Conservation (phyloP, 371 early-diverging fungal genomes). For the Syncephalastrum racemosum region DNA sequence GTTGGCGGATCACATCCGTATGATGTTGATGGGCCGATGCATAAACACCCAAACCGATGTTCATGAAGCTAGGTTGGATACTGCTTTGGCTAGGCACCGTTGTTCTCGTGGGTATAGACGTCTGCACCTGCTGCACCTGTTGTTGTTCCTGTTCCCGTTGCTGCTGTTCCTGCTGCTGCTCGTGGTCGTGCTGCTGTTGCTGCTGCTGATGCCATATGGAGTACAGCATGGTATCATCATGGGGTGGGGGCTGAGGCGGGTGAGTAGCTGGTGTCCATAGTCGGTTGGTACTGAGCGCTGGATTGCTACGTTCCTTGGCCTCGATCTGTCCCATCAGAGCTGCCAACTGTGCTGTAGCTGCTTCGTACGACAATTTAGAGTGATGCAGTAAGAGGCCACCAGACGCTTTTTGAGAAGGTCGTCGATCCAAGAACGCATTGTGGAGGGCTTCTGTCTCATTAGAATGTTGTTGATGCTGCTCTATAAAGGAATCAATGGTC, state of each 20-base stretch:
- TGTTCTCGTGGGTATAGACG: constrained; percentile 5
- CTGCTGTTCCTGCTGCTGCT: constrained; percentile 12
- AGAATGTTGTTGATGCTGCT: background rate
- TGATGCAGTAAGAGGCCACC: background rate
- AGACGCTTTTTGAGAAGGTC: too few relatives aligned
- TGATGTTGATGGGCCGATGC: constrained; percentile 57
- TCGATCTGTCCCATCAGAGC: background rate
- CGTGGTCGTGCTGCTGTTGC: constrained; percentile 11
- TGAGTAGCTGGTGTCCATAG: background rate
- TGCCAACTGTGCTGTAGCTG: constrained; percentile 3
- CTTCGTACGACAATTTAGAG: constrained; percentile 2
- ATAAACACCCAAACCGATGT: constrained; percentile 50
- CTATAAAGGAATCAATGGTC: constrained; percentile 13
- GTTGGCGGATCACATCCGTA: constrained; percentile 49
- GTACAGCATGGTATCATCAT: constrained; percentile 21
- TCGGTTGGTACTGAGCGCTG: too few relatives aligned
- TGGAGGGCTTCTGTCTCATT: background rate
- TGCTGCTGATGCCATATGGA: constrained; percentile 21
- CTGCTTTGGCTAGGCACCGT: background rate
- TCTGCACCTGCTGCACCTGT: constrained; percentile 3
- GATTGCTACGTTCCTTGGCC: background rate
- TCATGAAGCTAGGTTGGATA: constrained; percentile 34
- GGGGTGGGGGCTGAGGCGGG: constrained; percentile 7
- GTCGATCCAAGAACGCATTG: constrained; percentile 3
- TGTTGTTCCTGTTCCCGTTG: constrained; percentile 1